Percentiles rank a stretch among this genome's conserved stretches.
Evolutionary conservation across 192 early-diverging fungal genomes (phyloP).

Genomic region (Cladochytrium replicatum): DNA sequence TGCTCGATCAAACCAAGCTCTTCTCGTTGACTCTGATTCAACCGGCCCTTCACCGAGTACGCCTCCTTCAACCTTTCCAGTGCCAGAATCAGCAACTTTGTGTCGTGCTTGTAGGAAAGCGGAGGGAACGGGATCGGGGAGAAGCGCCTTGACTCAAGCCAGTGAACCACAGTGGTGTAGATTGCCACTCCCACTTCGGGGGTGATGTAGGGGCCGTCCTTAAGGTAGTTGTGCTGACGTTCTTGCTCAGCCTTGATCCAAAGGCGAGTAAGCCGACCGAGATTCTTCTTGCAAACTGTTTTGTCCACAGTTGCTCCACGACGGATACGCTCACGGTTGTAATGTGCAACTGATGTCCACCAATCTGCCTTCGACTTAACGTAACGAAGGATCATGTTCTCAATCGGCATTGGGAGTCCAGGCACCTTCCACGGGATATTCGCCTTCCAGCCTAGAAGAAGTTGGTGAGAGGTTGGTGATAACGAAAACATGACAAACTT

Average conservation of each 20-base stretch:
- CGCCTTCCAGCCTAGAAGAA: constrained; percentile 91
- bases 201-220: constrained; percentile 97
- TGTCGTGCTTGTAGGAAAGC: constrained; percentile 99
- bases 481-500: no score
- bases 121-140: constrained; percentile 99
- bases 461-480: no score
- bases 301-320: constrained; percentile 98
- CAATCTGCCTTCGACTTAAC: constrained; percentile 99
- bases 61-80: constrained; percentile 92
- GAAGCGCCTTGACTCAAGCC: constrained; percentile 95
- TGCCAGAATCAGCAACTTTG: constrained; percentile 93
- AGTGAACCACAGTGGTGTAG: constrained; percentile 94
- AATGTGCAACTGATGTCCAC: constrained; percentile 98
- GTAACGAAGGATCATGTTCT: constrained; percentile 98
- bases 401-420: constrained; percentile 92
- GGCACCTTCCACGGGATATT: constrained; percentile 99
- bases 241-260: constrained; percentile 99
- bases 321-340: constrained; percentile 97
- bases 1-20: constrained; percentile 97
- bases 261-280: constrained; percentile 93
- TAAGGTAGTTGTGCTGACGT: constrained; percentile 97
- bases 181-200: constrained; percentile 97
- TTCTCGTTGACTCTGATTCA: constrained; percentile 94
- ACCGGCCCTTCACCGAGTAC: constrained; percentile 85
- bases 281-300: constrained; percentile 96